A percentile compares a stretch with the other conserved stretches of the same genome.
Evolutionary conservation across 1,284 basidiomycete genomes (phyloP).

Genomic region (Sparassis latifolia): DNA sequence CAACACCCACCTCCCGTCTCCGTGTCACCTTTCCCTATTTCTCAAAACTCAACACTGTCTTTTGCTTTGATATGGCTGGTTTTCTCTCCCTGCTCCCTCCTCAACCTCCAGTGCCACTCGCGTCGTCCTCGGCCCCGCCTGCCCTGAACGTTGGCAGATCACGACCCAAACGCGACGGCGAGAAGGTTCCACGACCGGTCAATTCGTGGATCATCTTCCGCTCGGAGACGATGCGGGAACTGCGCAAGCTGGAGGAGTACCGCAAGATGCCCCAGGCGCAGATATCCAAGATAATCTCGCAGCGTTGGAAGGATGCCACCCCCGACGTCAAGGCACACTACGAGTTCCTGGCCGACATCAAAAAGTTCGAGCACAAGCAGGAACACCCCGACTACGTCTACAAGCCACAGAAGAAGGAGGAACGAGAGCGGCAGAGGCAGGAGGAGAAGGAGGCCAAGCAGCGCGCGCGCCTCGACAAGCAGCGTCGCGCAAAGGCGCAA

Average conservation of each 20-base stretch:
- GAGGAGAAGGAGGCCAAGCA: constrained; percentile 39
- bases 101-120: not conserved
- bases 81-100: not conserved
- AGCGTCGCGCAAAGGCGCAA: constrained; percentile 13
- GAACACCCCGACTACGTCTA: constrained; percentile 73
- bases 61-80: too few species aligned
- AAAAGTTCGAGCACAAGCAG: constrained; percentile 60
- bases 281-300: constrained; percentile 65
- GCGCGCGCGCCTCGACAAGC: constrained; percentile 29
- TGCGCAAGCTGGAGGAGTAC: constrained; percentile 25
- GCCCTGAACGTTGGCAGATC: not conserved
- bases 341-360: constrained; percentile 62
- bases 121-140: not conserved
- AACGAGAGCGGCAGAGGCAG: constrained; percentile 45
- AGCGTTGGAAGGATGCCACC: constrained; percentile 63
- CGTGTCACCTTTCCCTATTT: not conserved
- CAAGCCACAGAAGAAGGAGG: constrained; percentile 60
- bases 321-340: constrained; percentile 50
- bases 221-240: constrained; percentile 48
- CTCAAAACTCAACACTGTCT: not conserved
- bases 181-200: constrained; percentile 63
- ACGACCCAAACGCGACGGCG: not conserved
- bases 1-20: not conserved
- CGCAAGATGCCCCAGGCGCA: constrained; percentile 52
- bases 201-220: constrained; percentile 95